These are phyloP conservation scores for Chlamydomonas sp. DNA, from an alignment of 139 green algal species.

Conservation along the genomic window DNA sequence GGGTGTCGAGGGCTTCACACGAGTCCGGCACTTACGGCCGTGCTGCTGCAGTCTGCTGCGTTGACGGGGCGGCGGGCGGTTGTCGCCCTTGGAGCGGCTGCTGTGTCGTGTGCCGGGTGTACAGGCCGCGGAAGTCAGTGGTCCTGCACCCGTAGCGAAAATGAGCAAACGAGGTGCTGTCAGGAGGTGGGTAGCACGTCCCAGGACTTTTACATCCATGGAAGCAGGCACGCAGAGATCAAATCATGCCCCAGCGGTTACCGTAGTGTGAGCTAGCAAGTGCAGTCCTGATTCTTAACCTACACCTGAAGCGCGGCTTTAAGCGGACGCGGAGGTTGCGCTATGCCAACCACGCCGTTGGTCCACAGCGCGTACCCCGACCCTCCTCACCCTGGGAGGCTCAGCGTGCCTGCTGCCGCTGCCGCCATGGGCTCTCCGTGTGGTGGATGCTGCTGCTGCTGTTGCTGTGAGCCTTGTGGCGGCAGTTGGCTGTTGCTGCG, in stretches of 20 bases:
- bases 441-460: not conserved
- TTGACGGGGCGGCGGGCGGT: no score
- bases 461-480: not conserved
- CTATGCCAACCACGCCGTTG: not conserved
- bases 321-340: not conserved
- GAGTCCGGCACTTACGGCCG: no score
- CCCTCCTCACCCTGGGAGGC: not conserved
- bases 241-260: not conserved
- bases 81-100: not conserved
- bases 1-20: no score
- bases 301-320: not conserved
- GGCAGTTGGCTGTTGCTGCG: constrained; percentile 4
- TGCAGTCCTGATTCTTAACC: not conserved
- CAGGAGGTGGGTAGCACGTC: no score
- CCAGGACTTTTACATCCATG: no score
- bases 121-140: not conserved
- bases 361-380: not conserved
- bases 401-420: not conserved
- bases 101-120: not conserved
- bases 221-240: no score
- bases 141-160: not conserved
- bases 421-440: not conserved
- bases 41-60: no score
- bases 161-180: no score
- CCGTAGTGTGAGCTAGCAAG: not conserved